Evolutionary conservation across 1,284 basidiomycete genomes (phyloP), one percentile per base, ranked within the genome.

Genomic region (Ceratobasidium sp.): DNA sequence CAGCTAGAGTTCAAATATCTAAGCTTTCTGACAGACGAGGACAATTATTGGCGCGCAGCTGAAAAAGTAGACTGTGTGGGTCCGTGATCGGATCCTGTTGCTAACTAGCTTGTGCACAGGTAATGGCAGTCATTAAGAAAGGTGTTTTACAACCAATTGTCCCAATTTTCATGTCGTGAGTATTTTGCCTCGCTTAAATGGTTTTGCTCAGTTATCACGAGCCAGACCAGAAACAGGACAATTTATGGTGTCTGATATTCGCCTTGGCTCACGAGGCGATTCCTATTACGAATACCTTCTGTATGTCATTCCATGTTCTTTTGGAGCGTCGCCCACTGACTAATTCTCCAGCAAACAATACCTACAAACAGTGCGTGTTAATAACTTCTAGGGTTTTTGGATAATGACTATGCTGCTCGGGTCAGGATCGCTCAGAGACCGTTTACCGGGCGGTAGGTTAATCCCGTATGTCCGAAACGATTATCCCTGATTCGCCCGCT

Each of bases 251-350:
- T 91, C 92, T 25, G 90, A 93, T 51, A 94, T 98, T 78, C 91
- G 96, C 13, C 88, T 98, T 19, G 96, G 96, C 11, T 96, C 95
- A 17, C 89, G 96, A 34, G 96, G 94, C 25, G 97, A 98, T 84
- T 97, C 95, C 2, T 98, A 92, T 85, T 98, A 97, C 82, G 97
- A 98, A 83, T 97, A 97, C 81, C 86, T 97, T 32, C 81, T 96
- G 89, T 93, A 78, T 84, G 90, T 82, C 61, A 2, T 64, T 43
- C 40, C 43, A 1, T 19, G 44, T 1, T 15, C 61, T 6, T 43
- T 57, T 57, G 5, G n/a, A n/a, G 17, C 17, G 6, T 13, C 61
- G 8, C 17, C 34, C 9, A 80, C 25, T 77, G 51, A 56, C 15
- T 9, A 37, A 34, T 40, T 7, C 5, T 25, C 46, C 78, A 93